Conservation (phyloP, 2,329 filamentous ascomycete genomes). For the Aschersonia sp. region DNA sequence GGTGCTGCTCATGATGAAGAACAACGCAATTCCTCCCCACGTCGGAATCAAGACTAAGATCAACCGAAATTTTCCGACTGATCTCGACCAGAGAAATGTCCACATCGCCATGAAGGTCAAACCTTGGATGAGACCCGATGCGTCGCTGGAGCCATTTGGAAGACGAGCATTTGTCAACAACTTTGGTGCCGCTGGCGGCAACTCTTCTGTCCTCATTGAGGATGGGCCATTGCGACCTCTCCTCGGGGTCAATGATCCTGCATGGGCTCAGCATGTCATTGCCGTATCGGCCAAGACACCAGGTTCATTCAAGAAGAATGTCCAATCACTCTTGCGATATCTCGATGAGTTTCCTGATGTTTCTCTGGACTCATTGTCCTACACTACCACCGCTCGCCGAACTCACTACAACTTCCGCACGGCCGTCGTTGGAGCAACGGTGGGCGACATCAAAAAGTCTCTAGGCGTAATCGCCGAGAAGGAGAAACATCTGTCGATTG, state of each 20-base stretch:
- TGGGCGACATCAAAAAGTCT: constrained; percentile 3
- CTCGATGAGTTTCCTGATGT: constrained; percentile 35
- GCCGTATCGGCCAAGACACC: constrained; percentile 42
- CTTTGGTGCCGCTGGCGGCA: constrained; percentile 58
- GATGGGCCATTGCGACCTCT: constrained; percentile 34
- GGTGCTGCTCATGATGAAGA: constrained; percentile 49
- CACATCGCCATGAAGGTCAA: constrained; percentile 41
- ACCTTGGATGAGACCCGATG: constrained; percentile 25
- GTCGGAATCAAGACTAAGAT: constrained; percentile 51
- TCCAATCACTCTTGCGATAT: constrained; percentile 37
- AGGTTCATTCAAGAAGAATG: constrained; percentile 42
- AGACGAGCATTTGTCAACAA: constrained; percentile 48
- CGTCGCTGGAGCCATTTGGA: constrained; percentile 21
- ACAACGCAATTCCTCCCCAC: constrained; percentile 49
- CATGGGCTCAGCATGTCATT: constrained; percentile 42
- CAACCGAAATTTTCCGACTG: constrained; percentile 43
- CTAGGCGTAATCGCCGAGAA: background rate
- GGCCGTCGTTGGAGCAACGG: constrained; percentile 23
- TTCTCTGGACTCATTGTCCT: constrained; percentile 43
- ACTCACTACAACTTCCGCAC: constrained; percentile 45
- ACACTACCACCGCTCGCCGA: constrained; percentile 52
- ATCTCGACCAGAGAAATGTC: constrained; percentile 41
- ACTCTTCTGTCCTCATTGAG: constrained; percentile 52
- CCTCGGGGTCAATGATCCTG: constrained; percentile 31
- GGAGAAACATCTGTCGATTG: background rate